phyloP scores from a whole-genome alignment of 306 rosid species.

The Quercus agrifolia region DNA sequence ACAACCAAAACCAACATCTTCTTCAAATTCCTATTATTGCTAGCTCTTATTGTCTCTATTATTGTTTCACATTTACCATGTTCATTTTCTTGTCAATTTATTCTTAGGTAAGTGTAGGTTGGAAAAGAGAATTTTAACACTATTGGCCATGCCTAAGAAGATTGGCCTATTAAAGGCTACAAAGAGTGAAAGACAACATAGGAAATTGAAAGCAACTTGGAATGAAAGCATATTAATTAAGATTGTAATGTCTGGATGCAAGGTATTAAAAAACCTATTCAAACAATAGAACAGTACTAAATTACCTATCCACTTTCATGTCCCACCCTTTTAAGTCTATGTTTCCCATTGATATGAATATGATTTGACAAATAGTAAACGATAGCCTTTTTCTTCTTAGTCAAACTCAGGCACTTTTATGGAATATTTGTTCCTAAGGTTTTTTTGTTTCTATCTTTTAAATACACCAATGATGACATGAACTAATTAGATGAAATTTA shows the following conservation, averaged over 20 bases:
- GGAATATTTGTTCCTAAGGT: neutral
- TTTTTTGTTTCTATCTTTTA: neutral
- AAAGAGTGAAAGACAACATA: slow-evolving; percentile 12
- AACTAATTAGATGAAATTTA: neutral
- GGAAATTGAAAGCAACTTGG: slow-evolving; percentile 24
- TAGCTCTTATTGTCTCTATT: slow-evolving; percentile 27
- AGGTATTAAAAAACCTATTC: slow-evolving; percentile 27
- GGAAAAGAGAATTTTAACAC: slow-evolving; percentile 33
- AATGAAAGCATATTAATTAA: slow-evolving; percentile 27
- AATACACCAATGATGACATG: too few species aligned
- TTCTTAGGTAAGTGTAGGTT: slow-evolving; percentile 25
- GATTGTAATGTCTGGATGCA: slow-evolving; percentile 13
- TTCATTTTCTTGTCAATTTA: slow-evolving; percentile 35
- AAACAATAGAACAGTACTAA: slow-evolving; percentile 32
- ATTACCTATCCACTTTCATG: neutral
- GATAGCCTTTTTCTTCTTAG: neutral
- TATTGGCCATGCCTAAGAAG: slow-evolving; percentile 22
- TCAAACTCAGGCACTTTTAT: neutral
- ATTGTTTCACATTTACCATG: slow-evolving; percentile 33
- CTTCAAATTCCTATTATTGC: slow-evolving; percentile 20
- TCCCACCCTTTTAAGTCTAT: slow-evolving; percentile 41
- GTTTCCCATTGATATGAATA: slow-evolving; percentile 20
- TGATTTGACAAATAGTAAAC: neutral
- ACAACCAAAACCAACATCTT: slow-evolving; percentile 21
- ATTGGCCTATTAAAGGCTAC: slow-evolving; percentile 24